Evolutionary conservation across 176 grass and related monocot genomes (phyloP).

Genomic region (Microstegium vimineum): DNA sequence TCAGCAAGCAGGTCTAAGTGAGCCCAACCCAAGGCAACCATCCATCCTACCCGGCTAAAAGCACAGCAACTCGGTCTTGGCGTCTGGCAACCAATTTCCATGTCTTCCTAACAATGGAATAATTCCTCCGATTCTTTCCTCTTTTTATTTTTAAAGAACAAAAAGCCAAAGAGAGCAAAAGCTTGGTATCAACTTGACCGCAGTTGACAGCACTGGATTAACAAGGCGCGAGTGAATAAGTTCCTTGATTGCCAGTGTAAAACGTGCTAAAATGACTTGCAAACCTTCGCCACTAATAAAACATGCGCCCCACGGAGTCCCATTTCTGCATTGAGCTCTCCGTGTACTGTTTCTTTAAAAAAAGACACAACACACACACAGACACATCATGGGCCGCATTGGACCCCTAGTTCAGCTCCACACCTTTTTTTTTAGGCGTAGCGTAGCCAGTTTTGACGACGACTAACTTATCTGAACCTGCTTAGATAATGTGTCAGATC

Average conservation of each 20-base stretch:
- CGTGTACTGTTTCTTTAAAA: not conserved
- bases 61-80: not conserved
- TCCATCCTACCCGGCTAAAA: not conserved
- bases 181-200: slow-evolving; percentile 9
- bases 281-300: not conserved
- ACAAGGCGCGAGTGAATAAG: not conserved
- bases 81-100: not conserved
- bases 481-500: too few relatives aligned
- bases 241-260: slow-evolving; percentile 2
- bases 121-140: not conserved
- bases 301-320: not conserved
- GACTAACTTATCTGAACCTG: too few relatives aligned
- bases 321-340: not conserved
- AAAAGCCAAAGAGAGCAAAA: not conserved
- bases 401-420: too few relatives aligned
- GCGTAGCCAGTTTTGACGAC: too few relatives aligned
- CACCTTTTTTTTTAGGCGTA: too few relatives aligned
- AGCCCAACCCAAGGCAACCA: not conserved
- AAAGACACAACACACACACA: too few relatives aligned
- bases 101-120: not conserved
- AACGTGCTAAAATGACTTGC: slow-evolving; percentile 2
- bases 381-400: too few relatives aligned
- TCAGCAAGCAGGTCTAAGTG: not conserved
- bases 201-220: not conserved
- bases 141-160: not conserved